Base-by-base conservation (phyloP, 2,329 filamentous ascomycete genomes). In the Cryphonectria carpinicola region DNA sequence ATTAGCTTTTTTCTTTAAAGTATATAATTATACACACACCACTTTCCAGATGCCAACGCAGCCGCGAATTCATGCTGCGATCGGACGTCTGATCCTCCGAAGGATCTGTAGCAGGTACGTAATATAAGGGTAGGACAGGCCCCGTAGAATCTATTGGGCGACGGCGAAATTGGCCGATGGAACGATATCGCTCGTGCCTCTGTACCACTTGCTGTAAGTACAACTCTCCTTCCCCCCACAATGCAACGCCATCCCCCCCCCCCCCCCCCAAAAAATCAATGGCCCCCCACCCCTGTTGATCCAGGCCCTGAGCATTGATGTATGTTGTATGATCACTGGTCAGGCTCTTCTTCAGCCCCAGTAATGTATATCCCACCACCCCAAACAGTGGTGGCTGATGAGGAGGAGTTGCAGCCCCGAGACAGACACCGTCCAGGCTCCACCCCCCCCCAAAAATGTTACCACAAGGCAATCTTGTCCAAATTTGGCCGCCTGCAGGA, bases 261-360 rank as follows among this genome's bases (percentile, higher is more conserved):
- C 6, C 11, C 4, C 46, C 46, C 46, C 46, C 17, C 46, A 28
- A 37, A 37, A 10, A 37, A 10, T 37, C 37, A 37, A 37, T 37
- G 37, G 37, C 46, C 7, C 4, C 7, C 49, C 49, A 8, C 49
- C 22, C 49, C 49, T 52, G 6, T 25, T n/a, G 49, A 52, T n/a
- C n/a, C 49, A 25, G 49, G 11, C 22, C 49, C n/a, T 41, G 39
- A n/a, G n/a, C 49, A 54, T 39, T 39, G 37, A 39, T 13, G 37
- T 39, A 10, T 8, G 25, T 3, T 8, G 25, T 61, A 11, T 22
- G 35, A 17, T 25, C 35, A 61, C 13, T n/a, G 11, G 58, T 19
- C 58, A 61, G 32, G 17, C 58, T 61, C 35, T 22, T 61, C 58
- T 22, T 61, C 58, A 61, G 35, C 58, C 19, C 58, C 19, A 58